phyloP scores from a whole-genome alignment of 2,329 filamentous ascomycete species.

The Botrytis cinerea region DNA sequence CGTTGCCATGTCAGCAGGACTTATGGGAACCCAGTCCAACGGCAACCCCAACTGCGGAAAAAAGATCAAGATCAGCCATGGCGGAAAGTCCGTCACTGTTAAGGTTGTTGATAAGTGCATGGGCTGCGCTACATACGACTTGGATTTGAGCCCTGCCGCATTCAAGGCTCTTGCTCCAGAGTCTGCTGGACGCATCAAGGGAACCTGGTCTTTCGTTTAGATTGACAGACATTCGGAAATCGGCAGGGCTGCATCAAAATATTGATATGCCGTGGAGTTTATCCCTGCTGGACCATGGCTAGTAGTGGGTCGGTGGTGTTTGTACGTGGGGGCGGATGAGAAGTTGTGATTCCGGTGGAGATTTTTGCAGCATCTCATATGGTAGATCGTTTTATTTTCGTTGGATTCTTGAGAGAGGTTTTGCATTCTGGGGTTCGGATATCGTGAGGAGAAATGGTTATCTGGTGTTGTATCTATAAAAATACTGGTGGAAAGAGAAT shows the following conservation, averaged over 20 bases:
- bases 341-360: not conserved
- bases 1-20: constrained; percentile 64
- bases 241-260: not conserved
- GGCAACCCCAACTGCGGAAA: constrained; percentile 70
- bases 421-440: not conserved
- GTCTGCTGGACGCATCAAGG: constrained; percentile 46
- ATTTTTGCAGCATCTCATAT: not conserved
- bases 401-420: not conserved
- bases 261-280: not conserved
- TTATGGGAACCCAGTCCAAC: constrained; percentile 68
- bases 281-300: not conserved
- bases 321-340: not conserved
- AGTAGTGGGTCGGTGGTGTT: not conserved
- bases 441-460: not conserved
- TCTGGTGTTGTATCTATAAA: not conserved
- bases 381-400: not conserved
- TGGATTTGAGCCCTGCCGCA: constrained; percentile 62
- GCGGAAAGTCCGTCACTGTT: constrained; percentile 60
- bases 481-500: not conserved
- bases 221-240: not conserved
- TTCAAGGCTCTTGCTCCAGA: constrained; percentile 55
- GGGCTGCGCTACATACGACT: constrained; percentile 57
- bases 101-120: constrained; percentile 74
- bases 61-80: constrained; percentile 64
- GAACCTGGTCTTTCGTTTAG: constrained; percentile 49